Percentiles rank a stretch among this genome's conserved stretches.
These are phyloP conservation scores for Porcisia hertigi DNA, from an alignment of 208 protist genomes.

Conservation along the genomic window DNA sequence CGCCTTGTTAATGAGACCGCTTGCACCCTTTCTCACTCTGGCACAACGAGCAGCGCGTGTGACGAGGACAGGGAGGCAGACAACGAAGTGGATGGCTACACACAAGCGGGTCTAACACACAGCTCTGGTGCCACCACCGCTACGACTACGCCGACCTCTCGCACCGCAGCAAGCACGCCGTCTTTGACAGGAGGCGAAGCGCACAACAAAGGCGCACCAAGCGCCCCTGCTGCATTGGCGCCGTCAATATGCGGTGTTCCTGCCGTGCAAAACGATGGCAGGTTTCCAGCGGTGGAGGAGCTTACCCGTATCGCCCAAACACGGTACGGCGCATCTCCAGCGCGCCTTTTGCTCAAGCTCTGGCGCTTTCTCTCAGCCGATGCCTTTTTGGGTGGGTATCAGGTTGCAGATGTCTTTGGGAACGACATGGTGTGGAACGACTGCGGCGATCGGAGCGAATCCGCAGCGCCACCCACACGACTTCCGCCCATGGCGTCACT, in stretches of 20 bases:
- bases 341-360: conserved; percentile 45
- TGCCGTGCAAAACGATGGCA: neutral
- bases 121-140: conserved; percentile 12
- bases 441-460: conserved; percentile 8
- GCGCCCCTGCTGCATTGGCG: neutral
- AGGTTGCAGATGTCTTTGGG: conserved; percentile 51
- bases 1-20: neutral
- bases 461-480: neutral
- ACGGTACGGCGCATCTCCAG: conserved; percentile 24
- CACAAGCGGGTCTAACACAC: conserved; percentile 18
- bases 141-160: conserved; percentile 9
- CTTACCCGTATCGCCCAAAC: conserved; percentile 18
- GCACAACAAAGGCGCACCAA: neutral
- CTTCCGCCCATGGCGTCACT: conserved; percentile 6
- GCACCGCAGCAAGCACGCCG: conserved; percentile 14
- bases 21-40: neutral
- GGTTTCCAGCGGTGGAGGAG: conserved; percentile 10
- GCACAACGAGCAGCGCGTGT: neutral
- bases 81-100: conserved; percentile 19
- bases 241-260: neutral
- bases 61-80: conserved; percentile 17
- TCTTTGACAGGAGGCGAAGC: neutral
- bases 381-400: conserved; percentile 47
- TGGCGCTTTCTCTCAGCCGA: conserved; percentile 53
- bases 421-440: conserved; percentile 23